Percentiles rank a stretch among this genome's conserved stretches.
phyloP scores from a whole-genome alignment of 2,329 filamentous ascomycete genomes.

The Penicillium sp. region DNA sequence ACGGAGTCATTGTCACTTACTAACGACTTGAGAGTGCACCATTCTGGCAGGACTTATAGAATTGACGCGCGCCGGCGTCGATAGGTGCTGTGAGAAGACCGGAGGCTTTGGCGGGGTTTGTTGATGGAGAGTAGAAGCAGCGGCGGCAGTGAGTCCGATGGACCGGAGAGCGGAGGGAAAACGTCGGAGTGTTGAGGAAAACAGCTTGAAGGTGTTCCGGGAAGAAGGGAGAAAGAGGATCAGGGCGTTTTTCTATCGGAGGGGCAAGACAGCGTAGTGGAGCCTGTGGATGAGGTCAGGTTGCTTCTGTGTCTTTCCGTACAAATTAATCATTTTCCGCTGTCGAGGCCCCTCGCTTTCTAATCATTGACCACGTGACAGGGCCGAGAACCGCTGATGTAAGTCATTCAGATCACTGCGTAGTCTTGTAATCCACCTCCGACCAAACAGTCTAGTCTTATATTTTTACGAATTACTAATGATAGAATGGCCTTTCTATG shows the following conservation, averaged over 20 bases:
- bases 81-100: constrained; percentile 31
- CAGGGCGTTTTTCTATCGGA: constrained; percentile 9
- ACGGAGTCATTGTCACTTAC: constrained; percentile 50
- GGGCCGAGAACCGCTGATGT: constrained; percentile 10
- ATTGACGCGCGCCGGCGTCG: constrained; percentile 42
- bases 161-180: constrained; percentile 63
- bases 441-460: background rate
- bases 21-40: constrained; percentile 92
- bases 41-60: constrained; percentile 46
- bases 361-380: constrained; percentile 19
- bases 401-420: constrained; percentile 1
- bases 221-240: constrained; percentile 11
- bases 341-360: constrained; percentile 23
- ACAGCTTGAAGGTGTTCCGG: constrained; percentile 73
- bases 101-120: constrained; percentile 46
- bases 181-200: constrained; percentile 74
- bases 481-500: background rate
- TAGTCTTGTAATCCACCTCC: background rate
- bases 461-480: background rate
- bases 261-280: constrained; percentile 16
- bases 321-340: constrained; percentile 21
- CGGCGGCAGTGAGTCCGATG: constrained; percentile 66
- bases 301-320: constrained; percentile 10
- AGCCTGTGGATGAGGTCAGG: constrained; percentile 19
- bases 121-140: constrained; percentile 64